Evolutionary conservation across 495 filamentous ascomycete genomes (phyloP), one percentile per base, ranked within the genome.

Genomic region (Chlorociboria aeruginascens): DNA sequence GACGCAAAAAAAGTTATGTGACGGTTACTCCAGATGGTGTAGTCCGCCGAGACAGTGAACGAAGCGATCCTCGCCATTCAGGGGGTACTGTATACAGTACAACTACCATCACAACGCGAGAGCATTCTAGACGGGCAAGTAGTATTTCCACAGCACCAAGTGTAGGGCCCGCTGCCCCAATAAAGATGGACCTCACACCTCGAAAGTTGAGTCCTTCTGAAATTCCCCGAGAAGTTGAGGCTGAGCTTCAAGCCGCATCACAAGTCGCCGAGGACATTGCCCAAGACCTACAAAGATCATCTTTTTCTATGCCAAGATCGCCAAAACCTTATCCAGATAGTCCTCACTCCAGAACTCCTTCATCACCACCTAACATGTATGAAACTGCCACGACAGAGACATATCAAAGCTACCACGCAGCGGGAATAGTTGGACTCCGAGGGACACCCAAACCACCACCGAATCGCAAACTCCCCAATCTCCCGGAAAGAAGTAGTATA

Each of bases 41-140:
- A 12, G 14, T 17, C 1, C 28, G 37, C n/a, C 45, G n/a, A 31
- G 45, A 46, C 8, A 52, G 32, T 25, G 7, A 3, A 10, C 40
- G 30, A 13, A 51, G 29, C 34, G 51, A 58, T 33, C 51, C 40
- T 1, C 37, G 55, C 11, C 48, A 54, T 46, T 54, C 51, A 7
- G 51, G 45, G 3, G 51, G 55, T n/a, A 58, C 48, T 8, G 32
- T 12, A 14, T 58, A 54, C 37, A 54, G 48, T 28, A 50, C 43
- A 17, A 13, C 33, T 6, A 30, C 43, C 8, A 25, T 14, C 6
- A 46, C 49, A 11, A 31, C 10, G 12, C 4, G 33, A 11, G 32
- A 41, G 9, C 49, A 51, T 33, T 55, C 50, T 9, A 31, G 53
- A 32, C 40, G 40, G 25, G 28, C 43, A 32, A 59, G 56, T 28